phyloP scores from a whole-genome alignment of 2,329 filamentous ascomycete species.

The Dactylellina parvicollis region DNA sequence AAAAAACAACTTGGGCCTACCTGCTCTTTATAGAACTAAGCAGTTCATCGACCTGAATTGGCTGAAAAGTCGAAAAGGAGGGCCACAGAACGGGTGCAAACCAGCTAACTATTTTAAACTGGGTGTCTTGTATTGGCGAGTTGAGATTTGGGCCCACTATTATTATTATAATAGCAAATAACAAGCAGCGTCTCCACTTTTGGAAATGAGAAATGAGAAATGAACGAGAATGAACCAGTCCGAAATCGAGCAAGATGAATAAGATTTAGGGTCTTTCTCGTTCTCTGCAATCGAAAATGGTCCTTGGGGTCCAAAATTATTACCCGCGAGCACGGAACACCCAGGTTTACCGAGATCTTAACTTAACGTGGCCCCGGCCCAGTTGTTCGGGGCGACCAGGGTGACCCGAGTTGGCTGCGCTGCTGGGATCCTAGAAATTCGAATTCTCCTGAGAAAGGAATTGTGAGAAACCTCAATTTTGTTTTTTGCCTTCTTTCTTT shows the following conservation, averaged over 20 bases:
- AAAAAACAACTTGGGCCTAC: constrained; percentile 47
- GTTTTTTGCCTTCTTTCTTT: background rate
- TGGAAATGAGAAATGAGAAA: constrained; percentile 53
- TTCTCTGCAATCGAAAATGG: background rate
- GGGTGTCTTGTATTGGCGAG: constrained; percentile 50
- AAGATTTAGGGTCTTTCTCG: constrained; percentile 22
- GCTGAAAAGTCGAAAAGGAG: constrained; percentile 40
- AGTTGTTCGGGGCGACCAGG: constrained; percentile 51
- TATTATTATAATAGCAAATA: constrained; percentile 43
- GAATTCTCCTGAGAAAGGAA: constrained; percentile 40
- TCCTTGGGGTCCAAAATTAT: constrained; percentile 37
- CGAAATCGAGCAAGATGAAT: constrained; percentile 36
- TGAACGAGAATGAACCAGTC: constrained; percentile 35
- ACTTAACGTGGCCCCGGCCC: constrained; percentile 50
- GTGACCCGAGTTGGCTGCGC: constrained; percentile 26
- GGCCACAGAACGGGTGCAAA: constrained; percentile 37
- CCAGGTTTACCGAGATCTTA: constrained; percentile 53
- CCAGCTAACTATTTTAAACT: constrained; percentile 47
- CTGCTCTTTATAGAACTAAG: constrained; percentile 53
- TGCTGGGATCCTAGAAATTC: constrained; percentile 30
- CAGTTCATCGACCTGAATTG: constrained; percentile 34
- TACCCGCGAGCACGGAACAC: constrained; percentile 51
- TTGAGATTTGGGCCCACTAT: constrained; percentile 53
- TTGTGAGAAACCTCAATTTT: constrained; percentile 1
- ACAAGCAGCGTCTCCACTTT: constrained; percentile 49